Base-by-base conservation (phyloP, 176 grass and related monocot genomes). In the Triticum timopheevii region DNA sequence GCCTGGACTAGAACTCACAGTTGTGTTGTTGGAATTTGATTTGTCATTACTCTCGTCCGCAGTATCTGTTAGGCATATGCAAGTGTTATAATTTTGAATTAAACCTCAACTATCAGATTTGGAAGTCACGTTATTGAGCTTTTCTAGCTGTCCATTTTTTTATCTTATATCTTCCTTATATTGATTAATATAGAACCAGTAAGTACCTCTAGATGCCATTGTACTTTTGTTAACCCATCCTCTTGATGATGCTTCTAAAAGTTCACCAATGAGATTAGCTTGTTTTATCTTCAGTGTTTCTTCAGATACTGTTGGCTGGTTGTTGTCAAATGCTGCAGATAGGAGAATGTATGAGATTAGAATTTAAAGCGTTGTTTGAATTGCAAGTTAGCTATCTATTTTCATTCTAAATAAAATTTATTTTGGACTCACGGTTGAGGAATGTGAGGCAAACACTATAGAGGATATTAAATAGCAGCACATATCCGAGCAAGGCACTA, bases 381-480 rank as follows among this genome's bases (percentile, higher is more conserved):
- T 66, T 73, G 27, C 67, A 74, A 13, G 73, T 80, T 42, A 66
- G 13, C 12, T 56, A 84, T 79, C 27, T 40, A 65, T 22, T 72
- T 35, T 6, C 10, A 27, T 58, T 42, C 7, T 50, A 86, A 38
- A 78, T 83, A 52, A 33, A 81, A 5, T 4, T 47, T 28, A 58
- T 5, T 3, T 34, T 16, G 24, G 27, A 84, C 90, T 92, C 79
- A 97, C 92, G 79, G 8, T 90, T 73, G 19, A 97, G 90, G 84
- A 85, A 90, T 54, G 92, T 81, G 67, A 97, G 92, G 61, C 90
- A 84, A 19, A 94, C 28, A 34, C 90, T 94, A 40, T 92, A 94
- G 25, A 97, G 83, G 35, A 82, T 69, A 87, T 97, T 94, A 86
- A 94, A 97, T 38, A 97, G 63, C 13, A 97, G 50, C 20, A 92